Evolutionary conservation across 2,329 filamentous ascomycete species (phyloP), one percentile per base, ranked within the genome.

Genomic region (Keithomyces neogunnii): DNA sequence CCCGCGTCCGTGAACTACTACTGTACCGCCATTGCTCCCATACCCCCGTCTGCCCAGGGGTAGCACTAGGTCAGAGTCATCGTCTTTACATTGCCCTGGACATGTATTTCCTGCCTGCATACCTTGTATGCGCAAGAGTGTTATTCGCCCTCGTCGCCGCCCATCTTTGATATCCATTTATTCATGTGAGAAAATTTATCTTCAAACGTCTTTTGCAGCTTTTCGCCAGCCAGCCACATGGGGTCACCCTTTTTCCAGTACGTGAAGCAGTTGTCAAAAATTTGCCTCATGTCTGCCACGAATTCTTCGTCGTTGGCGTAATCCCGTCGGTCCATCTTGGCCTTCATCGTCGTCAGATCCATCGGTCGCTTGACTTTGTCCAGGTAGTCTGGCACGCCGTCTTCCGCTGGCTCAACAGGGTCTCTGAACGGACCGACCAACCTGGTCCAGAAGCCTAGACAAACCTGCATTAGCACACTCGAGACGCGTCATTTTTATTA

Each of bases 261-360:
- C n/a, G 73, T 75, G 63, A 79, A 83, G 63, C 80, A 84, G 62
- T 84, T 85, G 30, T 73, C 66, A 53, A 84, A 84, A 36, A 85
- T 84, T 59, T 81, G 78, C 5, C 77, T 74, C 60, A 84, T 73
- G 63, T 85, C 81, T 3, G 63, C 65, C 38, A 74, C 62, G 56
- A 84, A 84, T 49, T 81, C 76, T 3, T 74, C 70, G 6, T 79
- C 73, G 47, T 66, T 70, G 3, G 52, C 59, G 61, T 85, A 85
- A 57, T 76, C 73, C 26, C 63, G 65, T 11, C 64, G 61, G 50
- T 82, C 76, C 75, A 84, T 80, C 65, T 82, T 84, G 45, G 55
- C 63, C 63, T 82, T 82, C 66, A 84, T 77, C 2, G 78, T 82
- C 44, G 66, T 69, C 3, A 85, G 73, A 57, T 83, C 80, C 80